These are phyloP conservation scores for Phallus indusiatus DNA, from an alignment of 768 basidiomycete genomes.

Conservation along the genomic window DNA sequence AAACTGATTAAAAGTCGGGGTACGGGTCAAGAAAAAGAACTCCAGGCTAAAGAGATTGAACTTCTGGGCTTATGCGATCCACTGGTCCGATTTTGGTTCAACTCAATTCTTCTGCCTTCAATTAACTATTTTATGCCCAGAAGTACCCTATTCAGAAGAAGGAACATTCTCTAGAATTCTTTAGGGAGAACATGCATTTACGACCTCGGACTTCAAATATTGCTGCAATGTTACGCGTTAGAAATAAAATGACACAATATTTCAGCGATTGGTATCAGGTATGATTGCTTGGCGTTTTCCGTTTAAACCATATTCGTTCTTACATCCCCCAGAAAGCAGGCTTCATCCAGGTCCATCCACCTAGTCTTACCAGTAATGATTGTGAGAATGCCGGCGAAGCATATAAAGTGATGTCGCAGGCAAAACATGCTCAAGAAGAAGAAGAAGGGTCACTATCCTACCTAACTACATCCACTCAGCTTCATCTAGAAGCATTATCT, in stretches of 20 bases:
- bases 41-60: slow-evolving; percentile 38
- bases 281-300: no score
- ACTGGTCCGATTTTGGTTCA: slow-evolving; percentile 28
- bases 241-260: slow-evolving; percentile 45
- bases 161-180: slow-evolving; percentile 62
- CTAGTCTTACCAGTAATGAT: slow-evolving; percentile 83
- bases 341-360: slow-evolving; percentile 74
- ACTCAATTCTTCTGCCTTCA: not conserved
- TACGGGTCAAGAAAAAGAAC: slow-evolving; percentile 40
- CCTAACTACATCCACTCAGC: slow-evolving; percentile 91
- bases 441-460: slow-evolving; percentile 65
- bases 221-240: slow-evolving; percentile 66
- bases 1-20: slow-evolving; percentile 38
- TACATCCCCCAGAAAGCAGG: slow-evolving; percentile 49
- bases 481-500: slow-evolving; percentile 87
- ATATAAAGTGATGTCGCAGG: slow-evolving; percentile 47
- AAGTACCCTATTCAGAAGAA: slow-evolving; percentile 91
- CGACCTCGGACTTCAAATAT: slow-evolving; percentile 67
- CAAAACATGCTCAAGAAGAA: slow-evolving; percentile 25
- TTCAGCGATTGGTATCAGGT: slow-evolving; percentile 71
- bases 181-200: slow-evolving; percentile 83
- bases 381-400: slow-evolving; percentile 96
- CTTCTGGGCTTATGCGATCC: slow-evolving; percentile 49
- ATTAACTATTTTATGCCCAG: slow-evolving; percentile 30
- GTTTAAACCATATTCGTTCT: no score